Evolutionary conservation across 176 grass and related monocot species (phyloP).

Genomic region (Aegilops speltoides): DNA sequence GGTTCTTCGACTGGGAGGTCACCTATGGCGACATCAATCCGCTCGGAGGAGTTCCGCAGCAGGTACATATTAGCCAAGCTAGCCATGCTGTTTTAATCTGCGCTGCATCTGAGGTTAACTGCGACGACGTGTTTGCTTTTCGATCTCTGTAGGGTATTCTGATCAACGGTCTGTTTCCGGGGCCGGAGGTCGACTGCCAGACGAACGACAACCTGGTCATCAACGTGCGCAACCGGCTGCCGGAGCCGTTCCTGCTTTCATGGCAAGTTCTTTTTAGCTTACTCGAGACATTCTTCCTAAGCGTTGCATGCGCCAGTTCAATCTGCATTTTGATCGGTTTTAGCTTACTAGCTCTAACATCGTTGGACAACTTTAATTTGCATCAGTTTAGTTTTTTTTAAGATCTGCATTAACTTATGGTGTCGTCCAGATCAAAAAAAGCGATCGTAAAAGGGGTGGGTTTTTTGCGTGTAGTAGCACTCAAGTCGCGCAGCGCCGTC

Average conservation of each 20-base stretch:
- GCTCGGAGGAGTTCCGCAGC: conserved; percentile 45
- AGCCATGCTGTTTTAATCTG: background rate
- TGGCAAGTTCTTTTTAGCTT: conserved; percentile 34
- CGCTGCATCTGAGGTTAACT: background rate
- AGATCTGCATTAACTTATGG: background rate
- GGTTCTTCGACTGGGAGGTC: conserved; percentile 62
- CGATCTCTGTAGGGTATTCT: conserved; percentile 47
- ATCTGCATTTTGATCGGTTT: background rate
- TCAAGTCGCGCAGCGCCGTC: background rate
- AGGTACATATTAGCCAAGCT: conserved; percentile 22
- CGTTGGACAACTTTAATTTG: background rate
- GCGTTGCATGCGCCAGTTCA: background rate
- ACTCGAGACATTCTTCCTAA: background rate
- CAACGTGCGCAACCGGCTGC: conserved; percentile 61
- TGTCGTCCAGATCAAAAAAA: background rate
- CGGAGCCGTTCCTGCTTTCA: conserved; percentile 75
- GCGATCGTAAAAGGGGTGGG: background rate
- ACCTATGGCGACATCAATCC: conserved; percentile 57
- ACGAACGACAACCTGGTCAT: conserved; percentile 76
- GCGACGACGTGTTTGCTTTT: background rate
- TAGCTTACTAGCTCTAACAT: background rate
- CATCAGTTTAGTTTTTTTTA: background rate
- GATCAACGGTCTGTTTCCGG: conserved; percentile 83
- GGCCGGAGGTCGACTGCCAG: conserved; percentile 63
- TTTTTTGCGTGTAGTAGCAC: background rate